A percentile compares a stretch with the other conserved stretches of the same genome.
phyloP scores from a whole-genome alignment of 2,329 filamentous ascomycete species.

The Fusarium globosum region DNA sequence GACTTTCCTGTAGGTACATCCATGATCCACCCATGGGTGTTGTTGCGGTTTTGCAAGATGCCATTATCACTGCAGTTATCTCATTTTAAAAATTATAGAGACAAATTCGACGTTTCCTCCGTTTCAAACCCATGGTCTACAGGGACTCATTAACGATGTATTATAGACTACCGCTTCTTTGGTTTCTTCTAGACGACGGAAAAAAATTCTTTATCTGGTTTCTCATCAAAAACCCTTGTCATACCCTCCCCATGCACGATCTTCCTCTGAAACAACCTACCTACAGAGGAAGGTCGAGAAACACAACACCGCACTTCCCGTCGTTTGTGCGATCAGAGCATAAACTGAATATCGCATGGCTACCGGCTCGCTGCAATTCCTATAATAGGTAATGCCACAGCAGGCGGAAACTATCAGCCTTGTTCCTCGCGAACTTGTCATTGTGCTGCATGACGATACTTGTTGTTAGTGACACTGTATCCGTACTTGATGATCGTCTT shows the following conservation, averaged over 20 bases:
- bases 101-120: constrained; percentile 5
- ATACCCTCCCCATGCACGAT: constrained; percentile 14
- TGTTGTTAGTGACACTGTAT: constrained; percentile 18
- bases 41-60: neutral
- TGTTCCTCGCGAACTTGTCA: constrained; percentile 6
- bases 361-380: constrained; percentile 43
- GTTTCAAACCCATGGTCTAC: constrained; percentile 12
- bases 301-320: constrained; percentile 26
- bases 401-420: constrained; percentile 27
- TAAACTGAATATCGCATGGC: constrained; percentile 27
- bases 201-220: constrained; percentile 7
- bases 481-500: constrained; percentile 6
- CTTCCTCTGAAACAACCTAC: constrained; percentile 34
- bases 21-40: neutral
- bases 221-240: constrained; percentile 12
- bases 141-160: neutral
- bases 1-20: neutral
- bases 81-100: constrained; percentile 3
- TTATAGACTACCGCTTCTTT: neutral
- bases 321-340: constrained; percentile 19
- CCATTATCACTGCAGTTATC: neutral
- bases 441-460: neutral
- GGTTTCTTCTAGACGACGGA: constrained; percentile 5
- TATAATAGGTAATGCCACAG: constrained; percentile 35
- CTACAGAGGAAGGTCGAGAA: constrained; percentile 32